phyloP scores from a whole-genome alignment of 2,329 filamentous ascomycete genomes.

The Claviceps capensis region DNA sequence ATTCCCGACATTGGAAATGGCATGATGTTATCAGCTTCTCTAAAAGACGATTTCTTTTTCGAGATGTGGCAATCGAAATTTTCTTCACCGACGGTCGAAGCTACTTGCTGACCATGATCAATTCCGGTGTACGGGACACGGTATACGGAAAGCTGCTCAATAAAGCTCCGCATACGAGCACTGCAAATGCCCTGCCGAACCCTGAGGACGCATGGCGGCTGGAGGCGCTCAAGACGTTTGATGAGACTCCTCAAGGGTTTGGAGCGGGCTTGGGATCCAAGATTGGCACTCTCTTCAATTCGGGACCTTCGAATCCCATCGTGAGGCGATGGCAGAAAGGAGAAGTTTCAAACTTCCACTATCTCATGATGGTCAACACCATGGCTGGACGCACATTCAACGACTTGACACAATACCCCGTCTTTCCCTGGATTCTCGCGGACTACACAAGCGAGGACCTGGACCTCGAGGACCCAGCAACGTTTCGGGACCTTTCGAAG shows the following conservation, averaged over 20 bases:
- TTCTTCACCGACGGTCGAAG: constrained; percentile 96
- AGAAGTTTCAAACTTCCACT: constrained; percentile 97
- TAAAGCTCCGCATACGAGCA: constrained; percentile 69
- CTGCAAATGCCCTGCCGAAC: constrained; percentile 54
- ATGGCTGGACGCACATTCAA: constrained; percentile 97
- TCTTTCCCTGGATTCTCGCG: constrained; percentile 93
- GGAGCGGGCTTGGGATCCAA: constrained; percentile 74
- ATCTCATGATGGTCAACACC: constrained; percentile 96
- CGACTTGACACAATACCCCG: constrained; percentile 92
- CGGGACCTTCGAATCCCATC: constrained; percentile 66
- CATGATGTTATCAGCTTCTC: constrained; percentile 88
- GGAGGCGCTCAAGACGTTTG: constrained; percentile 60
- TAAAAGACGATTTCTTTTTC: constrained; percentile 86
- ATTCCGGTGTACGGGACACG: constrained; percentile 60
- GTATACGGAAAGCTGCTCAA: constrained; percentile 61
- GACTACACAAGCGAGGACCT: constrained; percentile 93
- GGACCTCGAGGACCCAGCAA: constrained; percentile 69
- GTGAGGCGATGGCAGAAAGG: constrained; percentile 85
- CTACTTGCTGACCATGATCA: constrained; percentile 79
- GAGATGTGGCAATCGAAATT: constrained; percentile 90
- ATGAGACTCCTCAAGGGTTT: constrained; percentile 48
- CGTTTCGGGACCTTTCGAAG: constrained; percentile 83
- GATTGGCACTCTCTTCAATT: constrained; percentile 84
- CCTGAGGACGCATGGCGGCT: constrained; percentile 86
- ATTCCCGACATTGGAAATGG: constrained; percentile 87